Evolutionary conservation across 2,329 filamentous ascomycete species (phyloP).

Genomic region (Fusarium robinianum): DNA sequence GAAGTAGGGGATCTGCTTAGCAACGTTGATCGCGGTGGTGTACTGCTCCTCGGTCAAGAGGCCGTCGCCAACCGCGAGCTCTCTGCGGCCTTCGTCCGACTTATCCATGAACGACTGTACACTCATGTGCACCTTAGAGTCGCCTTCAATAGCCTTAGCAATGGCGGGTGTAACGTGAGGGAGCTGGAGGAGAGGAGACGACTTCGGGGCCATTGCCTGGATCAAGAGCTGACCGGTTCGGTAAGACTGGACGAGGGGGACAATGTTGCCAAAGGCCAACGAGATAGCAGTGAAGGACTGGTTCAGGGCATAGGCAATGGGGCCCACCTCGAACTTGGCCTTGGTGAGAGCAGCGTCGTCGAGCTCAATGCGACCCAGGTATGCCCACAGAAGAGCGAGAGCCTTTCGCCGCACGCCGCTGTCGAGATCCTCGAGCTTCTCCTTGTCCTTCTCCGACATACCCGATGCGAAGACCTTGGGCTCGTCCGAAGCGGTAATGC

Average conservation of each 20-base stretch:
- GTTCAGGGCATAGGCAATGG: slow-evolving; percentile 82
- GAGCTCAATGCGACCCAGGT: slow-evolving; percentile 85
- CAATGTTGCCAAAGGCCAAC: slow-evolving; percentile 83
- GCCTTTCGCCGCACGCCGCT: slow-evolving; percentile 82
- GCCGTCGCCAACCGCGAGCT: slow-evolving; percentile 69
- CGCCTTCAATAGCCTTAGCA: slow-evolving; percentile 71
- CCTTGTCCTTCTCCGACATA: slow-evolving; percentile 73
- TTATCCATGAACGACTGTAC: slow-evolving; percentile 90
- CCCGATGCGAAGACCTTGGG: slow-evolving; percentile 56
- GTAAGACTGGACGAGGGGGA: slow-evolving; percentile 81
- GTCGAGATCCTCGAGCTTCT: slow-evolving; percentile 78
- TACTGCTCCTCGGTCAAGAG: slow-evolving; percentile 80
- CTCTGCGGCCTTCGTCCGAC: slow-evolving; percentile 73
- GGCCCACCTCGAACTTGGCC: slow-evolving; percentile 87
- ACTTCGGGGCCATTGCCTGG: slow-evolving; percentile 82
- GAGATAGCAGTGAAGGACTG: slow-evolving; percentile 86
- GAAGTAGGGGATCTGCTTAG: slow-evolving; percentile 81
- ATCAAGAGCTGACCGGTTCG: slow-evolving; percentile 83
- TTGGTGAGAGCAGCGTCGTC: slow-evolving; percentile 76
- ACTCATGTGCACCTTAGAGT: slow-evolving; percentile 73
- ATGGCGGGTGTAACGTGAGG: slow-evolving; percentile 78
- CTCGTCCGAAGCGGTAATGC: slow-evolving; percentile 67
- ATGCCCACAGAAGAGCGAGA: slow-evolving; percentile 90
- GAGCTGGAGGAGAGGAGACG: slow-evolving; percentile 88
- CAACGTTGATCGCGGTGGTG: slow-evolving; percentile 72